Evolutionary conservation across 257 asterid species (phyloP), one percentile per base, ranked within the genome.

Genomic region (Solanum paucissectum): DNA sequence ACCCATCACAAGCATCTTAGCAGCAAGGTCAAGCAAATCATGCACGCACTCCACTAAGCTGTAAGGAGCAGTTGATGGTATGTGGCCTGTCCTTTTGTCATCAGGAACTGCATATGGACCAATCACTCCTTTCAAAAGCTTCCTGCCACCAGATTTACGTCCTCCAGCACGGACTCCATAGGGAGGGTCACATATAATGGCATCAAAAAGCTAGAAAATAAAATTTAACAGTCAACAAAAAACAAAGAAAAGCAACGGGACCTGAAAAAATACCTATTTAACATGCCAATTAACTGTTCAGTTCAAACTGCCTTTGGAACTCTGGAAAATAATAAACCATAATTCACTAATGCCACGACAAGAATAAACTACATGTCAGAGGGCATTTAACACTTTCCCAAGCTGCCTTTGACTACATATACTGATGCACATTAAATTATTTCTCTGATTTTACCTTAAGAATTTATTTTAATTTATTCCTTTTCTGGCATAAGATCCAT

Each of bases 81-180:
- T 97, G 94, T 97, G 99, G 91, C 83, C 95, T 5, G 93, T 92
- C 86, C 99, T 93, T 91, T 95, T 94, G 88, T 97, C 98, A 34
- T 97, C 98, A 0, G 99, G 99, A 62, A 97, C 98, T 0, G 95
- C 94, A 86, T 97, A 97, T 49, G 99, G 99, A 44, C 88, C 98
- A 3, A 97, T 84, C 12, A 90, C 89, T 3, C 99, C 99, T 93
- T 97, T 97, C 88, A 97, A 87, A 86, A 97, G 98, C 94, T 97
- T 97, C 72, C 99, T 96, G n/a, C 99, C 99, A 77, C 99, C 99
- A 73, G 99, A 97, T 91, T 97, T 97, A 76, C 99, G 99, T 3
- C 99, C 99, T 68, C 99, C 99, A 12, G 99, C 99, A 84, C 99
- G 98, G 64, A 97, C 99, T 27, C 99, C 99, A 5, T 97, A 97